Base-by-base conservation (phyloP, 805 yeast species). In the Scheffersomyces stipitis region DNA sequence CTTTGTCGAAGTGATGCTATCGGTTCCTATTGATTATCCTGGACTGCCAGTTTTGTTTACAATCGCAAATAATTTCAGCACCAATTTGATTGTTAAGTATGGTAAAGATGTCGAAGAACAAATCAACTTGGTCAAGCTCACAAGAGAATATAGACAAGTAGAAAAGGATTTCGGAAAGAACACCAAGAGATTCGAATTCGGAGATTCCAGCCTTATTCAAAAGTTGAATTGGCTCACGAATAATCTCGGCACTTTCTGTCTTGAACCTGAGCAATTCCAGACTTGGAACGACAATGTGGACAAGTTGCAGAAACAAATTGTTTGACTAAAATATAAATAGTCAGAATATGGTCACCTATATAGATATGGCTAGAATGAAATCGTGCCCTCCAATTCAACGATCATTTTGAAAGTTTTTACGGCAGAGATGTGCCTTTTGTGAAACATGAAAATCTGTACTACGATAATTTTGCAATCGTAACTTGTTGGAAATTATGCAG, bases 11-110 rank as follows among this genome's bases (percentile, higher is more conserved):
- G 28, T 68, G 14, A 47, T 65, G 40, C 30, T 69, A 7, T 42
- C 52, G 2, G 56, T 69, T 13, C 73, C 72, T 1, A 49, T 41
- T 3, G 41, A 51, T 26, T 68, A 62, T 36, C 74, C 74, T 1
- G 46, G 54, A n/a, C 20, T 36, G 2, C 38, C 45, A 3, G 38
- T 56, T 1, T 36, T 38, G 8, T 42, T 66, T 7, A 49, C 46
- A 15, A 42, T 66, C 3, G 59, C 64, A 7, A 48, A 54, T 27
- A 62, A 54, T 44, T 62, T 56, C 54, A 60, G 59, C 35, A 52
- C 54, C 31, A 58, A 58, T 40, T 47, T 60, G 16, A 45, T 62
- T 28, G 42, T 58, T 9, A 60, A 61, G 26, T 46, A 52, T 37
- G 46, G 41, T 28, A 42, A 36, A 28, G 41, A 26, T 16, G 52